A percentile compares a stretch with the other conserved stretches of the same genome.
phyloP scores from a whole-genome alignment of 179 eudicot species.

The Patellifolia procumbens region DNA sequence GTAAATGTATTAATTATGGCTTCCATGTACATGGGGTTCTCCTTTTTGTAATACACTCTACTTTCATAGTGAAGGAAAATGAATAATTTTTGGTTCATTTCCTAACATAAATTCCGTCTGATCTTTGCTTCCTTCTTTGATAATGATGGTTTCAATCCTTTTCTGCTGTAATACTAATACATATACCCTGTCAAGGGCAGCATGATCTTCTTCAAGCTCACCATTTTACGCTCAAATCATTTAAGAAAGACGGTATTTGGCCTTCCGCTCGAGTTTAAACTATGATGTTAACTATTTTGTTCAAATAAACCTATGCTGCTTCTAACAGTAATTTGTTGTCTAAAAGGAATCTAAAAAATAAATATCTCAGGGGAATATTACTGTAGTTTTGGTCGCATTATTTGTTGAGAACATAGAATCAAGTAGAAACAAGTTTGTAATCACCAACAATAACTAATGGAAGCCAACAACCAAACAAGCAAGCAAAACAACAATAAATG shows the following conservation, averaged over 20 bases:
- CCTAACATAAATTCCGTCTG: background rate
- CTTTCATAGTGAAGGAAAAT: constrained; percentile 24
- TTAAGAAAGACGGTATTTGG: background rate
- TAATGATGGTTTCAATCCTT: background rate
- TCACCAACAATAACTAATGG: too few species aligned
- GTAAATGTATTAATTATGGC: constrained; percentile 18
- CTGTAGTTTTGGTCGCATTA: background rate
- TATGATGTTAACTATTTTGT: background rate
- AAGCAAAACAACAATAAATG: too few species aligned
- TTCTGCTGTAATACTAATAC: background rate
- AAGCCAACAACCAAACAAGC: too few species aligned
- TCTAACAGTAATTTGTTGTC: background rate
- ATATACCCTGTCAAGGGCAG: background rate
- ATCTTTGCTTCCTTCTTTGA: background rate
- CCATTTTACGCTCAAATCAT: too few species aligned
- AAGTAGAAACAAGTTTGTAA: too few species aligned
- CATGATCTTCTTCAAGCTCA: constrained; percentile 1
- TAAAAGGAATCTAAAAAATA: background rate
- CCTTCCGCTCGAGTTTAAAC: background rate
- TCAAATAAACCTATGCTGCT: background rate
- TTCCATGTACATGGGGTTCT: constrained; percentile 15
- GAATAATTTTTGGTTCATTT: constrained; percentile 11
- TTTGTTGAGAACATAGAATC: too few species aligned
- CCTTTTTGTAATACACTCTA: background rate
- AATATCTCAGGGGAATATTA: background rate